These are phyloP conservation scores for Backusella morwellensis DNA, from an alignment of 192 early-diverging fungal species.

Conservation along the genomic window DNA sequence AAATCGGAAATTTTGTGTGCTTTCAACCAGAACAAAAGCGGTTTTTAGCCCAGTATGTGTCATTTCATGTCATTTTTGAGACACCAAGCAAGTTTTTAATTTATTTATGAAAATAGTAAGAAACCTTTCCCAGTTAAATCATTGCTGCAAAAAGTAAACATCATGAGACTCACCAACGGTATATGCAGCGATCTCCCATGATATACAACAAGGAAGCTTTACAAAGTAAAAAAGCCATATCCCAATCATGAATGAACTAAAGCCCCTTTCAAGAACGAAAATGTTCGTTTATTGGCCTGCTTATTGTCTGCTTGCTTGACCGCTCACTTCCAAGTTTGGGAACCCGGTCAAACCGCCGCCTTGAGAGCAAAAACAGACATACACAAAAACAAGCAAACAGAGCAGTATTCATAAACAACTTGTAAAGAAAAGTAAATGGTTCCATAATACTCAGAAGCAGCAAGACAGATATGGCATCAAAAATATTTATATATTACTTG, in stretches of 20 bases:
- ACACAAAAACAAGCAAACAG: neutral
- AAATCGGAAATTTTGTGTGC: too few species aligned
- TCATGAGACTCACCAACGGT: too few species aligned
- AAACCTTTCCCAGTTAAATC: too few species aligned
- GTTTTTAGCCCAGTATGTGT: too few species aligned
- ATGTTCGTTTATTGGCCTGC: neutral
- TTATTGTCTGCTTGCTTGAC: neutral
- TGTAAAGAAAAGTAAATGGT: neutral
- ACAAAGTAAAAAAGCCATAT: neutral
- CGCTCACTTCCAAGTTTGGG: neutral
- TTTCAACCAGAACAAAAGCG: too few species aligned
- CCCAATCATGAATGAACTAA: neutral
- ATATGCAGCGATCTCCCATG: too few species aligned
- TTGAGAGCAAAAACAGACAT: neutral
- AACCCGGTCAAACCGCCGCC: neutral
- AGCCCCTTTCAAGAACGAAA: neutral
- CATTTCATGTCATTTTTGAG: too few species aligned
- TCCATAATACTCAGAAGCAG: neutral
- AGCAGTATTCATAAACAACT: neutral
- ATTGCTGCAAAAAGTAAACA: too few species aligned
- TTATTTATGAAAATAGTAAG: too few species aligned
- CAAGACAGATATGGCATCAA: neutral
- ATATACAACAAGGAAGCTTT: too few species aligned
- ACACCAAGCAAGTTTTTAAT: too few species aligned
- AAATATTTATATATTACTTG: neutral